Percentiles rank a stretch among this genome's conserved stretches.
Conservation (phyloP, 257 asterid species). For the Lycium ferocissimum region DNA sequence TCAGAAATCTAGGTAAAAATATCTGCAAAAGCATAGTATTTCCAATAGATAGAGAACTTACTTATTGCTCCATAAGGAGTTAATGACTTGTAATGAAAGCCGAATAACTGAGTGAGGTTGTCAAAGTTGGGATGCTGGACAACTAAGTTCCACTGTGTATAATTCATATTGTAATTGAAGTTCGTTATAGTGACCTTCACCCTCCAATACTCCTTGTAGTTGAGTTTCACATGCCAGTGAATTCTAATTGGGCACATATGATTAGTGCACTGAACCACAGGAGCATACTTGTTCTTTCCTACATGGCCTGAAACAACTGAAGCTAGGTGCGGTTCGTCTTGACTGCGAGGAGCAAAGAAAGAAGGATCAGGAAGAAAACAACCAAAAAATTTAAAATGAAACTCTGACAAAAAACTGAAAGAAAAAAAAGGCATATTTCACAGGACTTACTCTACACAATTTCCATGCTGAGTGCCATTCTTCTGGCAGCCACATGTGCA, state of each 20-base stretch:
- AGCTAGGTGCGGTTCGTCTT: slow-evolving; percentile 35
- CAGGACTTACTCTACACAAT: slow-evolving; percentile 33
- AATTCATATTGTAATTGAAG: slow-evolving; percentile 44
- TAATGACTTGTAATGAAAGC: slow-evolving; percentile 38
- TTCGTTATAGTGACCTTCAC: slow-evolving; percentile 41
- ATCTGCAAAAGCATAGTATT: not conserved
- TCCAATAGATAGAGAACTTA: slow-evolving; percentile 17
- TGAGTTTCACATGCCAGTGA: slow-evolving; percentile 43
- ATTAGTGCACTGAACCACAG: slow-evolving; percentile 39
- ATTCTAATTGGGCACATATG: slow-evolving; percentile 42
- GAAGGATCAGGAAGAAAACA: not conserved
- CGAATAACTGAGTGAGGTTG: slow-evolving; percentile 35
- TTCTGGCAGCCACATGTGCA: slow-evolving; percentile 42
- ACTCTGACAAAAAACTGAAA: not conserved
- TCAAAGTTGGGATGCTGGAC: slow-evolving; percentile 41
- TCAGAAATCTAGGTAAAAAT: not conserved
- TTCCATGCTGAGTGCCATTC: slow-evolving; percentile 35
- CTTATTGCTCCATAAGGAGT: slow-evolving; percentile 38
- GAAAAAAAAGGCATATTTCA: not conserved
- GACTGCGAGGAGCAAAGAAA: slow-evolving; percentile 19
- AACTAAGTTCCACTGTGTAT: slow-evolving; percentile 40
- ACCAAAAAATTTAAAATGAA: not conserved
- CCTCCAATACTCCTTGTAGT: slow-evolving; percentile 39
- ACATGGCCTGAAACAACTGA: slow-evolving; percentile 33
- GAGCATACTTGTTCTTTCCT: slow-evolving; percentile 30